Evolutionary conservation across 2,329 filamentous ascomycete species (phyloP).

Genomic region (Botryotinia globosa): DNA sequence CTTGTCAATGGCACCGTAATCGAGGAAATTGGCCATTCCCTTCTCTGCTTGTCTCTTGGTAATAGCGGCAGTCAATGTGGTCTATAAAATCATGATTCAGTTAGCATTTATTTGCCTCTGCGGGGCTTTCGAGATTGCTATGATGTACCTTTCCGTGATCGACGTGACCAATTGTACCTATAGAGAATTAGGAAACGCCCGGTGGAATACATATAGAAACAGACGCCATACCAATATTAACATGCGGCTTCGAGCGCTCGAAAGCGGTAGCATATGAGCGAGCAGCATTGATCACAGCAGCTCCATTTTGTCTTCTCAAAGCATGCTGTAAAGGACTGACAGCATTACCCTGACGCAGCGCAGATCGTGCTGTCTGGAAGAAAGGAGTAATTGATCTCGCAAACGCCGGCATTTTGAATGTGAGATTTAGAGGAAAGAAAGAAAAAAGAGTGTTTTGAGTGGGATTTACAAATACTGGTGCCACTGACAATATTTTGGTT

Average conservation of each 20-base stretch:
- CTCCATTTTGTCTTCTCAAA: conserved; percentile 59
- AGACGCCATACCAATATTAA: conserved; percentile 78
- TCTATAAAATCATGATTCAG: conserved; percentile 53
- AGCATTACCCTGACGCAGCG: conserved; percentile 65
- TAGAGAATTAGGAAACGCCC: conserved; percentile 23
- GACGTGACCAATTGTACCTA: conserved; percentile 96
- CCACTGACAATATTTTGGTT: conserved; percentile 20
- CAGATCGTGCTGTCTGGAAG: conserved; percentile 75
- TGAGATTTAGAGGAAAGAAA: conserved; percentile 17
- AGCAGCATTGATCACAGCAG: conserved; percentile 63
- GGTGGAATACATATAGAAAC: background rate
- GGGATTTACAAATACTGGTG: conserved; percentile 10
- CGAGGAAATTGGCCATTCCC: conserved; percentile 89
- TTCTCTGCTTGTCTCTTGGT: conserved; percentile 97
- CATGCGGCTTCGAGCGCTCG: conserved; percentile 91
- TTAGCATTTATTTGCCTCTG: conserved; percentile 13
- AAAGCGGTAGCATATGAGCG: conserved; percentile 65
- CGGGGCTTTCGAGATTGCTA: background rate
- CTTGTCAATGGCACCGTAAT: conserved; percentile 98
- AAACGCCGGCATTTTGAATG: conserved; percentile 73
- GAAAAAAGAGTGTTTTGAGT: conserved; percentile 15
- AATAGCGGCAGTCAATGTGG: conserved; percentile 96
- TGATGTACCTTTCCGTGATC: conserved; percentile 91
- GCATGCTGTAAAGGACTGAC: conserved; percentile 75
- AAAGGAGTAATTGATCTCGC: conserved; percentile 76